Conservation (phyloP, 2,329 filamentous ascomycete species). For the Sporothrix brasiliensis region DNA sequence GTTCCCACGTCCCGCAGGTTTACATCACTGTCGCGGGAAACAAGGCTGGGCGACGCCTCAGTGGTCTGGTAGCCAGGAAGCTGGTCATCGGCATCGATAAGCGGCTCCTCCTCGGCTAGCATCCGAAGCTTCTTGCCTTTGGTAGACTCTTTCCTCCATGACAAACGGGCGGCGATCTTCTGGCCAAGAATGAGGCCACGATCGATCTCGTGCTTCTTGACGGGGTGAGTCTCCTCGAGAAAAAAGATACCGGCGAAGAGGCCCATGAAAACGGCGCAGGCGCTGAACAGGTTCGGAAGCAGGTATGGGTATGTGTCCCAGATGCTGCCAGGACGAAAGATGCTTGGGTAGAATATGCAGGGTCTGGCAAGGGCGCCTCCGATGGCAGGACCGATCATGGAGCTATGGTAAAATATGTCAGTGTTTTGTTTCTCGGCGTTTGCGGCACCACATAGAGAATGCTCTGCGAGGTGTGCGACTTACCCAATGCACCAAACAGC, state of each 20-base stretch:
- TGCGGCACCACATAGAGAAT: not conserved
- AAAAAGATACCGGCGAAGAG: constrained; percentile 81
- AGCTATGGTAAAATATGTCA: constrained; percentile 52
- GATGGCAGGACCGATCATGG: constrained; percentile 88
- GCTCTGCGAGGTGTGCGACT: constrained; percentile 39
- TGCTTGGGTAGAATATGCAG: constrained; percentile 74
- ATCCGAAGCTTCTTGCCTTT: constrained; percentile 40
- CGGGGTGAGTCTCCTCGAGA: constrained; percentile 88
- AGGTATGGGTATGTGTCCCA: constrained; percentile 90
- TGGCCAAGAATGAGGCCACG: constrained; percentile 74
- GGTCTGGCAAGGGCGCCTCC: constrained; percentile 88
- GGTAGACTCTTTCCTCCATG: constrained; percentile 38
- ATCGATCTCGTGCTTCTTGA: constrained; percentile 76
- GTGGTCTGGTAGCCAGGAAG: constrained; percentile 70
- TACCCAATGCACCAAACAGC: constrained; percentile 96
- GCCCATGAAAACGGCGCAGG: constrained; percentile 73
- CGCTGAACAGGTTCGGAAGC: constrained; percentile 88
- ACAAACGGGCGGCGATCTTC: constrained; percentile 61
- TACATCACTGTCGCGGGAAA: constrained; percentile 36
- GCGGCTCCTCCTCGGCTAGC: constrained; percentile 59
- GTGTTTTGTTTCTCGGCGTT: not conserved
- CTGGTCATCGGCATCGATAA: constrained; percentile 63
- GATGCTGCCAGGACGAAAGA: constrained; percentile 73
- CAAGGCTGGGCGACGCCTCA: constrained; percentile 45
- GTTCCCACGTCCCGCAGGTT: constrained; percentile 40